phyloP scores from a whole-genome alignment of 2,329 filamentous ascomycete genomes.

The Chrysoporthe deuterocubensis region DNA sequence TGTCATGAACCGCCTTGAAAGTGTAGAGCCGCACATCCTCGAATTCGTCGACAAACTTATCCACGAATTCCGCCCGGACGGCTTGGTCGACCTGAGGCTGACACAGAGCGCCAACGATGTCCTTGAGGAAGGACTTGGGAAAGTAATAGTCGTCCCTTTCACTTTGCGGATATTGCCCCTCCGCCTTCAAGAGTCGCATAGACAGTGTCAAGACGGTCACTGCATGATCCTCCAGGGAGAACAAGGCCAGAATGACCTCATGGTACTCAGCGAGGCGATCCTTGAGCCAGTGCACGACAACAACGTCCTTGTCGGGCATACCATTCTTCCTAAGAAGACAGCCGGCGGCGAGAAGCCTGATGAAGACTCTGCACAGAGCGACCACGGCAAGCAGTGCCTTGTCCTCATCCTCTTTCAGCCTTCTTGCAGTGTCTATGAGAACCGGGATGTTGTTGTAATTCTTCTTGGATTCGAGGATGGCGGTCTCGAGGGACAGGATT shows the following conservation, averaged over 20 bases:
- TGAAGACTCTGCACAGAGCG: slow-evolving; percentile 84
- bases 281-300: slow-evolving; percentile 79
- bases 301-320: slow-evolving; percentile 71
- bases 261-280: slow-evolving; percentile 75
- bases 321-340: slow-evolving; percentile 68
- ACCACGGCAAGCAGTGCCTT: slow-evolving; percentile 72
- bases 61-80: slow-evolving; percentile 72
- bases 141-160: slow-evolving; percentile 68
- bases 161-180: slow-evolving; percentile 65
- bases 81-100: slow-evolving; percentile 60
- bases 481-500: slow-evolving; percentile 76
- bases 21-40: slow-evolving; percentile 87
- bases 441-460: slow-evolving; percentile 89
- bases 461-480: slow-evolving; percentile 83
- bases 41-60: slow-evolving; percentile 78
- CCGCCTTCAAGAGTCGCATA: slow-evolving; percentile 84
- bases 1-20: slow-evolving; percentile 64
- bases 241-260: slow-evolving; percentile 60
- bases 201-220: slow-evolving; percentile 74
- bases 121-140: slow-evolving; percentile 67
- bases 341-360: slow-evolving; percentile 77
- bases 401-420: slow-evolving; percentile 54
- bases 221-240: slow-evolving; percentile 66
- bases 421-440: slow-evolving; percentile 65
- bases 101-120: slow-evolving; percentile 67